These are phyloP conservation scores for Medicago ruthenica DNA, from an alignment of 306 rosid species.

Conservation along the genomic window DNA sequence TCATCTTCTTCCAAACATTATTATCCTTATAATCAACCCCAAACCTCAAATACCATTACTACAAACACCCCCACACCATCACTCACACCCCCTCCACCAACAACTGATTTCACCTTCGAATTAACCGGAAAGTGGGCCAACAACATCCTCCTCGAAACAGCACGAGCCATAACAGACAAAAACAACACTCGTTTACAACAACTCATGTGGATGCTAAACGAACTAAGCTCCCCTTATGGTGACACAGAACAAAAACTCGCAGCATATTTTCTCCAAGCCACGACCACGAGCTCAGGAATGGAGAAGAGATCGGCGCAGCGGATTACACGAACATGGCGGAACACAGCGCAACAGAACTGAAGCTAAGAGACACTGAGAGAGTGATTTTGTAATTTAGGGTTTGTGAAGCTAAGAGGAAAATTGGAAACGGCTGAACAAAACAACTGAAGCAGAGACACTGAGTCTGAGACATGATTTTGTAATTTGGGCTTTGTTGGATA, in stretches of 20 bases:
- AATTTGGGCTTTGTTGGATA: too few species aligned
- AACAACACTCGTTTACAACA: constrained; percentile 69
- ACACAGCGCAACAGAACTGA: too few species aligned
- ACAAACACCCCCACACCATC: constrained; percentile 38
- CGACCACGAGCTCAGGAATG: too few species aligned
- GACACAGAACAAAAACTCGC: constrained; percentile 84
- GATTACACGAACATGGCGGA: too few species aligned
- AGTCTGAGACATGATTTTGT: too few species aligned
- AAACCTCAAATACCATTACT: constrained; percentile 38
- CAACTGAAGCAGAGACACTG: too few species aligned
- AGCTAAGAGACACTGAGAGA: too few species aligned
- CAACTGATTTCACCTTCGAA: constrained; percentile 51
- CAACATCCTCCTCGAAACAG: constrained; percentile 67
- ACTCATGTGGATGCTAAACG: constrained; percentile 97
- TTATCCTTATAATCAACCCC: constrained; percentile 55
- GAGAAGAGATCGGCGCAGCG: too few species aligned
- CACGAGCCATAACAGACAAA: constrained; percentile 76
- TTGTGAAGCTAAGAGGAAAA: too few species aligned
- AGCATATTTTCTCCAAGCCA: constrained; percentile 82
- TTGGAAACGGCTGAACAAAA: too few species aligned
- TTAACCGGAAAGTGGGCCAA: constrained; percentile 78
- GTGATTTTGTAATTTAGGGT: too few species aligned
- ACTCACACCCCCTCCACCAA: constrained; percentile 2
- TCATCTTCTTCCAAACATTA: constrained; percentile 84
- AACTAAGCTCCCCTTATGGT: constrained; percentile 84